These are phyloP conservation scores for Lonicera japonica DNA, from an alignment of 129 eudicot species.

Conservation along the genomic window DNA sequence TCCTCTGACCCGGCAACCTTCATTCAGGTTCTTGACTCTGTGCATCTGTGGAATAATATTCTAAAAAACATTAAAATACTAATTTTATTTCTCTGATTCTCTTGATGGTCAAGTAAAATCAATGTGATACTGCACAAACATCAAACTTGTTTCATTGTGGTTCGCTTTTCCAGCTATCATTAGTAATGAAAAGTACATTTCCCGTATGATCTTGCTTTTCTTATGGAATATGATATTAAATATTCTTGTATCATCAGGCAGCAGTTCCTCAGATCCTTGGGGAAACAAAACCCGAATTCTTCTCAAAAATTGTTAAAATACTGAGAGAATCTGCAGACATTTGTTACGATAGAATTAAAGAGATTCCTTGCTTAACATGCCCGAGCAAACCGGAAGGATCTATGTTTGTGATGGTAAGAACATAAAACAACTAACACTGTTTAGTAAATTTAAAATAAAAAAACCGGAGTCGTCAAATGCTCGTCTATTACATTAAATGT, in stretches of 20 bases:
- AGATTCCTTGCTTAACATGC: conserved; percentile 65
- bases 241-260: conserved; percentile 38
- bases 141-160: background rate
- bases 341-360: conserved; percentile 41
- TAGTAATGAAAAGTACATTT: no score
- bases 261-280: conserved; percentile 69
- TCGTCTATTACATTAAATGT: background rate
- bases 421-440: background rate
- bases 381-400: conserved; percentile 93
- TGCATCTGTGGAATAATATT: background rate
- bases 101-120: background rate
- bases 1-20: conserved; percentile 66
- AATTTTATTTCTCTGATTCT: background rate
- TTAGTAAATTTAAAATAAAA: background rate
- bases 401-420: conserved; percentile 85
- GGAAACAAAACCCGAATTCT: conserved; percentile 59
- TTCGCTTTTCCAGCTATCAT: background rate
- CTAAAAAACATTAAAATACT: background rate
- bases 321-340: conserved; percentile 53
- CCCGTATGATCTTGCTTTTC: background rate
- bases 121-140: background rate
- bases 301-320: conserved; percentile 28
- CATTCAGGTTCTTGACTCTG: conserved; percentile 50
- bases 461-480: background rate
- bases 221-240: conserved; percentile 4